These are phyloP conservation scores for Mycena pura DNA, from an alignment of 768 basidiomycete genomes.

Conservation along the genomic window DNA sequence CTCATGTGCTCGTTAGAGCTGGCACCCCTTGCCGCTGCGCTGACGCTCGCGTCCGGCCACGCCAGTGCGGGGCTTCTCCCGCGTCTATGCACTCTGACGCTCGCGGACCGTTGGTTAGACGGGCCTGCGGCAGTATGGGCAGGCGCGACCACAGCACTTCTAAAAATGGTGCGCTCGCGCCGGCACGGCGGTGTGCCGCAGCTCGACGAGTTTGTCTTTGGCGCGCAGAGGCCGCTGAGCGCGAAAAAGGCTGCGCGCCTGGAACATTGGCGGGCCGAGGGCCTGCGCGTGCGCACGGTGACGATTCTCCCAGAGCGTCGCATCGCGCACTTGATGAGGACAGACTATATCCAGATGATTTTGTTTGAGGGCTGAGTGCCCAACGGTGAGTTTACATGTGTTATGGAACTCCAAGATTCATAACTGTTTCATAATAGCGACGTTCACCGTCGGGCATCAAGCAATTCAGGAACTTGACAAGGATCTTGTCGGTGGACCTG, in stretches of 20 bases:
- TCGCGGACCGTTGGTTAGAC: constrained; percentile 16
- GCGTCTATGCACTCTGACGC: not conserved
- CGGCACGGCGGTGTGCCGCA: not conserved
- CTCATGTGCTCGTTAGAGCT: constrained; percentile 8
- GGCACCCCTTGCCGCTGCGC: not conserved
- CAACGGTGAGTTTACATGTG: no score
- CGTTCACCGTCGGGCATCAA: no score
- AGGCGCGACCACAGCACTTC: constrained; percentile 9
- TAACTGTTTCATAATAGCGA: no score
- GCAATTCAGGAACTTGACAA: no score
- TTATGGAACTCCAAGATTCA: no score
- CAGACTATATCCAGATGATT: not conserved
- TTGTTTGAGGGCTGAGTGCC: no score
- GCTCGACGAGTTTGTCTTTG: constrained; percentile 3
- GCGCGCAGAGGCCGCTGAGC: constrained; percentile 1
- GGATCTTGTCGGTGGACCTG: no score
- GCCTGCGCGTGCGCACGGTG: constrained; percentile 8
- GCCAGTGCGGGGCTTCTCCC: not conserved
- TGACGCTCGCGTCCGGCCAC: not conserved
- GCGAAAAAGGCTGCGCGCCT: constrained; percentile 6
- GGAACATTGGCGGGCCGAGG: not conserved
- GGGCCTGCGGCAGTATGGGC: constrained; percentile 8
- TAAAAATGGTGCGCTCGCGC: constrained; percentile 18
- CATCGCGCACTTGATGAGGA: not conserved
- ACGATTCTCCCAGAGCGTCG: not conserved